Evolutionary conservation across 2,329 filamentous ascomycete genomes (phyloP), one percentile per base, ranked within the genome.

Genomic region (Leptosphaerulina australis): DNA sequence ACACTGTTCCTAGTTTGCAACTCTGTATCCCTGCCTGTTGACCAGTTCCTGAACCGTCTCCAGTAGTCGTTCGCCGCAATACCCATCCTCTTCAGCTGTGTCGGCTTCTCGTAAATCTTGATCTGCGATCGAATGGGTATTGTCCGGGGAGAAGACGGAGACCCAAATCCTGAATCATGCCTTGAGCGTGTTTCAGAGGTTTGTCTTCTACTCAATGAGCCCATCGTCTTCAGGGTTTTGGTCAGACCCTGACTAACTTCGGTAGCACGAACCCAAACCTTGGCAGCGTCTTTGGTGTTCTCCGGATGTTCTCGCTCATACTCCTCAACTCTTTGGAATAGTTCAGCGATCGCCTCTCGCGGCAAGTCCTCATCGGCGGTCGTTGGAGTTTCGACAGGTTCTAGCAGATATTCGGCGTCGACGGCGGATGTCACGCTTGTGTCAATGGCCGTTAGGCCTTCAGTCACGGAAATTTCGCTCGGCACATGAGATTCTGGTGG

Each of bases 191-290:
- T 28, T 28, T 50, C 34, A 24, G 34, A 39, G 1, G 46, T 25
- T 2, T 18, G 35, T 20, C 25, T 50, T 25, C 33, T 50, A 3
- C n/a, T 28, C 0, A 34, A 30, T 21, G 39, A 44, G 6, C 34
- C 29, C 40, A 44, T 30, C 4, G 21, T 50, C 14, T 50, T 44
- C 15, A 44, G 8, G 3, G 21, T 44, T 18, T 22, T 44, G 29
- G 28, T 29, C 14, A 50, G 22, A 15, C 40, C 40, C 15, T 43
- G 34, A 14, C 47, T 22, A 10, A 35, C 34, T 17, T 26, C 30
- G 39, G 33, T 44, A 9, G 39, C 47, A 4, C 47, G 39, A 5
- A 50, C 28, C 47, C 47, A 50, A 40, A 50, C 34, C 21, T 33
- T 50, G 3, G 39, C 39, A 2, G 34, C 37, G 2, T 39, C 47